Evolutionary conservation across 1,284 basidiomycete genomes (phyloP), one percentile per base, ranked within the genome.

Genomic region (Leccinum cinnamomeum): DNA sequence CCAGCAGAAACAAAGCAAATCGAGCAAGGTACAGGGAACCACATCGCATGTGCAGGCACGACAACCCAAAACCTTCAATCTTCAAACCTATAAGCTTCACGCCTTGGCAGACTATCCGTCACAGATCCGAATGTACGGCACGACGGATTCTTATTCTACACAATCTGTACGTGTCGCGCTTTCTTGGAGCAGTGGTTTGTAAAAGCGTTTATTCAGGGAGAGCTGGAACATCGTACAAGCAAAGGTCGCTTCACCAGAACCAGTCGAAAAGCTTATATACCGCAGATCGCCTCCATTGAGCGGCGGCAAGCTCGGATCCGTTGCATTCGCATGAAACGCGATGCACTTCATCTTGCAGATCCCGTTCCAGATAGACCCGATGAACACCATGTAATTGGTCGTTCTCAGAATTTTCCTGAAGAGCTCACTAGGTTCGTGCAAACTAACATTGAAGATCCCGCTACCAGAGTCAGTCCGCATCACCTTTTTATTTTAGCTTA

Each of bases 331-430:
- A 23, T 14, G 10, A 20, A 33, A 33, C 11, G 30, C n/a, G 53
- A 53, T 35, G 7, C 33, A 12, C 53, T 58, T 11, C 4, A 16
- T 5, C 3, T 28, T 2, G 2, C 20, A 2, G 58, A 59, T 20
- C 18, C 23, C 6, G 18, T 44, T 20, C 35, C 48, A 3, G n/a
- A 60, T n/a, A 5, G 7, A 14, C 37, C 50, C 2, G 53, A 66
- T 3, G 51, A 58, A 12, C 68, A 68, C 35, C 59, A 70, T 44
- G 53, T 59, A 25, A 68, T 73, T 2, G 67, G 63, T 3, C 58
- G 48, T 10, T 62, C 59, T n/a, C 61, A 63, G 30, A 67, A 64
- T 48, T 59, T 61, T 30, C 56, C 41, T 2, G 41, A 65, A n/a
- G 57, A 66, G 16, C 37, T 77, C 7, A 55, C 55, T 2, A 30